These are phyloP conservation scores for Poterioochromonas sp. DNA, from an alignment of 352 stramenopile species.

Conservation along the genomic window DNA sequence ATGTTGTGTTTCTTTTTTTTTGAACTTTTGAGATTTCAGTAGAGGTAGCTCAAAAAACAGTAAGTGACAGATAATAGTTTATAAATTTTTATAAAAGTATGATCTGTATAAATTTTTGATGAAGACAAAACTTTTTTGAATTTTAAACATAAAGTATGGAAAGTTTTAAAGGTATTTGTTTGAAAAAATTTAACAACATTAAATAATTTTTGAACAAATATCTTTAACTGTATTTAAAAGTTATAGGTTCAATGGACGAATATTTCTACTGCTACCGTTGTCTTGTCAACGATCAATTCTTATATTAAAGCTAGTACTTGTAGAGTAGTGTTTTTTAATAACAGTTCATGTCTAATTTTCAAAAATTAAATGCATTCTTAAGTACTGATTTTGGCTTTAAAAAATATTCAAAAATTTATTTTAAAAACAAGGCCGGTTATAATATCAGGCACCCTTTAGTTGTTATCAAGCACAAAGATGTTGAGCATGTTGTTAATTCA, in stretches of 20 bases:
- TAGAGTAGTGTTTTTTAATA: slow-evolving; percentile 32
- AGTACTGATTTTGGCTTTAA: slow-evolving; percentile 31
- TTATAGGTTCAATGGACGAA: slow-evolving; percentile 31
- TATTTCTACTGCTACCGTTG: slow-evolving; percentile 30
- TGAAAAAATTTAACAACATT: slow-evolving; percentile 36
- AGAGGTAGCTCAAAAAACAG: slow-evolving; percentile 30
- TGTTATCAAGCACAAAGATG: slow-evolving; percentile 31
- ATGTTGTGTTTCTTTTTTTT: slow-evolving; percentile 36
- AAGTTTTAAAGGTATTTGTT: slow-evolving; percentile 34
- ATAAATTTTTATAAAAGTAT: slow-evolving; percentile 33
- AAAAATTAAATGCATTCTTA: slow-evolving; percentile 32
- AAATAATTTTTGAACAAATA: slow-evolving; percentile 38
- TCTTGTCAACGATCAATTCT: slow-evolving; percentile 31
- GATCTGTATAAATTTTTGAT: slow-evolving; percentile 32
- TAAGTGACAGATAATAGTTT: slow-evolving; percentile 32
- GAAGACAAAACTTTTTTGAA: slow-evolving; percentile 35
- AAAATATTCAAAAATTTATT: slow-evolving; percentile 33
- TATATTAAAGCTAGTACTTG: slow-evolving; percentile 32
- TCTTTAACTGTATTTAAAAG: slow-evolving; percentile 35
- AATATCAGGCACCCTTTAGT: slow-evolving; percentile 30
- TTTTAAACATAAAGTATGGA: slow-evolving; percentile 35
- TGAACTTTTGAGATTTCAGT: slow-evolving; percentile 33
- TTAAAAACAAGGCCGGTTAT: slow-evolving; percentile 31
- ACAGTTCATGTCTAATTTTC: slow-evolving; percentile 31
- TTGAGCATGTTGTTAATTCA: slow-evolving; percentile 31